Evolutionary conservation across 495 filamentous ascomycete genomes (phyloP).

Genomic region (Xylaria telfairii): DNA sequence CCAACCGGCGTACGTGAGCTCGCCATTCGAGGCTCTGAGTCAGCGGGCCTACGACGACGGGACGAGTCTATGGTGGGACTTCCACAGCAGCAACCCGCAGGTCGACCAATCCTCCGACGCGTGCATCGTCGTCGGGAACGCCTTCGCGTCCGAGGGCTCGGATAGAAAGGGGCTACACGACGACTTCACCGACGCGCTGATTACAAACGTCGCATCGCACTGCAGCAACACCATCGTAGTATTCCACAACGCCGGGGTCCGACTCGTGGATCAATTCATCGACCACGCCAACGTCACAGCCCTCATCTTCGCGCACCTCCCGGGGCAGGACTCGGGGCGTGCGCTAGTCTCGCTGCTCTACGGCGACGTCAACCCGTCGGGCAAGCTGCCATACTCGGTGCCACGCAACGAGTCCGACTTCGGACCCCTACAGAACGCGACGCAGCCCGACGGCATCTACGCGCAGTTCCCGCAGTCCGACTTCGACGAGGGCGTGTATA

Average conservation of each 20-base stretch:
- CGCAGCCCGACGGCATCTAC: conserved; percentile 43
- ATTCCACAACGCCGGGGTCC: conserved; percentile 64
- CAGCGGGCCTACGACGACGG: conserved; percentile 60
- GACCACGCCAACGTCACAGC: conserved; percentile 69
- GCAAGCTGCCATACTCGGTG: conserved; percentile 76
- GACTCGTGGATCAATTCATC: conserved; percentile 63
- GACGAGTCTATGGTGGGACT: conserved; percentile 59
- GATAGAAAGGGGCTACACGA: conserved; percentile 51
- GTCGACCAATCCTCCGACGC: conserved; percentile 64
- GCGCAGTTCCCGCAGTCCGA: conserved; percentile 61
- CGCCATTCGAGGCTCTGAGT: conserved; percentile 66
- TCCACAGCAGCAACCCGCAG: conserved; percentile 42
- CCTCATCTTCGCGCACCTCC: conserved; percentile 65
- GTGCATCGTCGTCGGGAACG: conserved; percentile 70
- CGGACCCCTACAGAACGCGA: conserved; percentile 45
- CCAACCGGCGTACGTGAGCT: conserved; percentile 57
- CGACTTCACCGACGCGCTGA: conserved; percentile 63
- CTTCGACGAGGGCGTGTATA: conserved; percentile 68
- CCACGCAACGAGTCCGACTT: conserved; percentile 68
- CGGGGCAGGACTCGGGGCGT: conserved; percentile 65
- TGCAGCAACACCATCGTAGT: conserved; percentile 70
- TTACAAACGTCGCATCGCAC: conserved; percentile 59
- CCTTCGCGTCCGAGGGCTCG: conserved; percentile 61
- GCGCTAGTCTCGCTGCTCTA: conserved; percentile 65
- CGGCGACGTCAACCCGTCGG: conserved; percentile 63